Base-by-base conservation (phyloP, 2,329 filamentous ascomycete species). In the Colletotrichum sp. region DNA sequence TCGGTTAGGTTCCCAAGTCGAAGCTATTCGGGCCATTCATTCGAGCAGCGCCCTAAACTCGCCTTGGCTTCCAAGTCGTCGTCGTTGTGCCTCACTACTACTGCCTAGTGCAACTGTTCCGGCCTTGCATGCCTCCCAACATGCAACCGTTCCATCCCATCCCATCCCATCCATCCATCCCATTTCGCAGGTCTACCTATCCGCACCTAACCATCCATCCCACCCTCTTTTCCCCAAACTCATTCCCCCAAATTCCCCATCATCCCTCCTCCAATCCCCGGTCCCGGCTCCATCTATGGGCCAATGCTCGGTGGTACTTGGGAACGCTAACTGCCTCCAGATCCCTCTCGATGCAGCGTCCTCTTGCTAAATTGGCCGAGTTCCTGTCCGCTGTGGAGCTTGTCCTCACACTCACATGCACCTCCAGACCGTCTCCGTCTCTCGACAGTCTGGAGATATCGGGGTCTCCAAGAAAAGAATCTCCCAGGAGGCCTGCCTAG, bases 261-360 rank as follows among this genome's bases (percentile, higher is more conserved):
- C 72, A 34, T 63, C 21, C 28, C 43, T 71, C 68, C 67, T 67
- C 36, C 73, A 72, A 74, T 67, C 74, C 74, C 71, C 67, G 43
- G 70, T 38, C 76, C 78, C 74, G 77, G 32, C 73, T 61, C 78
- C 75, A 71, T 76, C 79, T 78, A 43, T 43, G 79, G 80, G 77
- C 79, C 76, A 80, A 80, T 80, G 67, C 79, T 80, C 80, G 79
- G 80, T 79, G 77, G 78, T 81, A 81, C 77, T 82, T 58, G 38
- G 73, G 30, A 66, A 74, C 78, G 77, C 78, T 79, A 76, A 69
- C 71, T 67, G 60, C 58, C 63, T 74, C 67, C 69, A 64, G 48
- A 38, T 77, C 36, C 38, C 66, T 69, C 43, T 36, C 52, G 72
- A 76, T 75, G 72, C 76, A 67, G 63, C 65, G n/a, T 71, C 34